Evolutionary conservation across 805 yeast genomes (phyloP), one percentile per base, ranked within the genome.

Genomic region (Cyberlindnera euphorbiiphila): DNA sequence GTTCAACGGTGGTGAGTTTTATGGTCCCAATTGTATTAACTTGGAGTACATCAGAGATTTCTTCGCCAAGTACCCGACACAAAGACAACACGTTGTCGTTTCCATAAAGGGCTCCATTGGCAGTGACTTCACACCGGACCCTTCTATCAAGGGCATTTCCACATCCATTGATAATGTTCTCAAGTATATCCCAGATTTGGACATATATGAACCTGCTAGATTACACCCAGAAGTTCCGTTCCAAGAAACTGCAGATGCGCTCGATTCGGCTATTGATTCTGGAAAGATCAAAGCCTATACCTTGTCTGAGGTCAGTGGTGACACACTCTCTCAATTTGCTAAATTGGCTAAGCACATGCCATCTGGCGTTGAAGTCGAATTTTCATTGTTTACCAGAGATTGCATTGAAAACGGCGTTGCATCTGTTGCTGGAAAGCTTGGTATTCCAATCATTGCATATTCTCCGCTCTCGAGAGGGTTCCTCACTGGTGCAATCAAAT

Each of bases 401-500:
- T 72, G 81, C 25, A 53, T 77, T 29, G 41, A 56, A 3, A 77
- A 83, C 54, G 95, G 91, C 1, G 68, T 83, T 15, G 72, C 80
- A 44, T 74, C 69, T 4, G 69, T 72, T 5, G 75, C 81, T 46
- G 69, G 73, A 15, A 76, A 80, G 43, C 60, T 69, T 23, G 67
- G 67, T 12, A 72, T 88, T 39, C 82, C 93, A 11, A 65, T 85
- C 21, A 66, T 85, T 40, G 85, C 88, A 18, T 88, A 88, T 61
- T 82, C 95, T 21, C 96, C 96, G 21, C 67, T 88, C 38, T 81
- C 88, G 9, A 71, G 85, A 51, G 96, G 96, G 1, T 64, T 81
- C 43, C 68, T 88, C 37, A 79, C 91, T 4, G 95, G 93, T 39
- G 45, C 53, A 23, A 60, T 78, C 36, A 75, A 61, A 18, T 59